phyloP scores from a whole-genome alignment of 202 grass and related monocot genomes.

The Cymbopogon flexuosus region DNA sequence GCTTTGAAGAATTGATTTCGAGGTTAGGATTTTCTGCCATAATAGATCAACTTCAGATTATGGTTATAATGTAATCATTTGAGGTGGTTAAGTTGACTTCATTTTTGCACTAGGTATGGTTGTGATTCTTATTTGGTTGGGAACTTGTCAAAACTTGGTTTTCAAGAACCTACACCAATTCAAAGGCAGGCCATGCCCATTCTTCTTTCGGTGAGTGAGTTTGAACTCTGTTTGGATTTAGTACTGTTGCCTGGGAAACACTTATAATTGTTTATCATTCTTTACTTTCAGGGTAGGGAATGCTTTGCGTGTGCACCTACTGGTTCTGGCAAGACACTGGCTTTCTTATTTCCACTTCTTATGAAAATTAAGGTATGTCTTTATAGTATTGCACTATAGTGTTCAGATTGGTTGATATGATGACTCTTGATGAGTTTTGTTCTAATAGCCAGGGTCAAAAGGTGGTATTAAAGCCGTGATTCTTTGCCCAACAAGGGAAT shows the following conservation, averaged over 20 bases:
- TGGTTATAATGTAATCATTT: not conserved
- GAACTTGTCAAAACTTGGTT: conserved; percentile 66
- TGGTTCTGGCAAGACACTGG: conserved; percentile 94
- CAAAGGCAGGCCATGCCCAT: conserved; percentile 93
- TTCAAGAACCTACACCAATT: conserved; percentile 80
- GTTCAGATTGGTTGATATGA: not conserved
- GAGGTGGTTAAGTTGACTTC: not conserved
- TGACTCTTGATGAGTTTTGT: conserved; percentile 21
- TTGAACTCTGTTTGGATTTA: conserved; percentile 3
- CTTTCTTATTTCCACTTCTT: conserved; percentile 79
- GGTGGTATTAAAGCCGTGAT: conserved; percentile 74
- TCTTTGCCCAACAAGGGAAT: conserved; percentile 90
- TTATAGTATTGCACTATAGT: not conserved
- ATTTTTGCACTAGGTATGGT: conserved; percentile 51
- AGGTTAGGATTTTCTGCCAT: conserved; percentile 39
- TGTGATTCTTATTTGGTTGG: conserved; percentile 64
- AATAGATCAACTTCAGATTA: not conserved
- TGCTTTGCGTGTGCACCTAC: conserved; percentile 98
- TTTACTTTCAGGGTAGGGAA: conserved; percentile 68
- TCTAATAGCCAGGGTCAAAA: conserved; percentile 94
- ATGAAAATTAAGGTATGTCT: conserved; percentile 92
- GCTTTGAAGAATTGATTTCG: conserved; percentile 67
- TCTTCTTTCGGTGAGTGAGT: conserved; percentile 71
- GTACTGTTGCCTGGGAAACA: not conserved
- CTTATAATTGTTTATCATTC: not conserved